phyloP scores from a whole-genome alignment of 2,329 filamentous ascomycete genomes.

The Cladophialophora bantiana region DNA sequence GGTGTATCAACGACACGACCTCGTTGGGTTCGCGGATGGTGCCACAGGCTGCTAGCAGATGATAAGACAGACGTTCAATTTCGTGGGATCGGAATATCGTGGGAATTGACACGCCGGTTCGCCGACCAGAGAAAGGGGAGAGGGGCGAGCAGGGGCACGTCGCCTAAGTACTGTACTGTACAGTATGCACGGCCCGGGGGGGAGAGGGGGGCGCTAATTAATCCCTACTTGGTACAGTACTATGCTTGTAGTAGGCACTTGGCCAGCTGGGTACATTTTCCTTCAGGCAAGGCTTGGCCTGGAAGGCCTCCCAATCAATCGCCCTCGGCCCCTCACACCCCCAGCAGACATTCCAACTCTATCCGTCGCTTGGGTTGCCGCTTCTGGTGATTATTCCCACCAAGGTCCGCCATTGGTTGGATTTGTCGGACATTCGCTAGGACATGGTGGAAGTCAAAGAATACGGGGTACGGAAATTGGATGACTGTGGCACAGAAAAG shows the following conservation, averaged over 20 bases:
- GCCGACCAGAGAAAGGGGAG: too few relatives aligned
- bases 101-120: too few relatives aligned
- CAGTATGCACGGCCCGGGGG: slow-evolving; percentile 15
- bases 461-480: slow-evolving; percentile 8
- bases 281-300: background rate
- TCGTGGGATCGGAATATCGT: background rate
- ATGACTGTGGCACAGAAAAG: background rate
- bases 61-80: slow-evolving; percentile 4
- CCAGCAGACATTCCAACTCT: background rate
- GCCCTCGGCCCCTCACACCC: background rate
- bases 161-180: too few relatives aligned
- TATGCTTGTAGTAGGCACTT: too few relatives aligned
- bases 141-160: too few relatives aligned
- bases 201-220: background rate
- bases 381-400: background rate
- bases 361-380: background rate
- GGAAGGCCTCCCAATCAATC: background rate
- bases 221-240: too few relatives aligned
- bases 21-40: background rate
- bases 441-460: background rate
- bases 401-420: background rate
- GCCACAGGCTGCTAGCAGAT: background rate
- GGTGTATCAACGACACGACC: slow-evolving; percentile 19
- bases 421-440: background rate
- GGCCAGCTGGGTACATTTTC: too few relatives aligned